phyloP scores from a whole-genome alignment of 2,329 filamentous ascomycete species.

The Thelonectria discophora region DNA sequence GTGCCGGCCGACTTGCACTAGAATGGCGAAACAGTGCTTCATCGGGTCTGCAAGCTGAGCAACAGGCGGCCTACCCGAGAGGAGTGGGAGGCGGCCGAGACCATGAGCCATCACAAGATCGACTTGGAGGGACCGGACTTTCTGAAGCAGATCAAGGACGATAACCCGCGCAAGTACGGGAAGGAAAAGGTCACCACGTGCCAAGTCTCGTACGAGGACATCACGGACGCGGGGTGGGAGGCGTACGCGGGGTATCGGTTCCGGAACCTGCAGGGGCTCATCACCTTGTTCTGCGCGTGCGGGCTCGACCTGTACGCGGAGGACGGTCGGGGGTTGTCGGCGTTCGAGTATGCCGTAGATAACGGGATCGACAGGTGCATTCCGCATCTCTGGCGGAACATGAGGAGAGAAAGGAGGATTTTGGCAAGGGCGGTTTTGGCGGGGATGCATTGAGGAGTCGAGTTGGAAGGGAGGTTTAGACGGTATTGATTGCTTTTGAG shows the following conservation, averaged over 20 bases:
- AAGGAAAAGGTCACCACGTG: background rate
- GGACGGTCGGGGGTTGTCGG: background rate
- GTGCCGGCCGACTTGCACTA: background rate
- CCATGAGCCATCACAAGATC: background rate
- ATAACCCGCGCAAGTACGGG: background rate
- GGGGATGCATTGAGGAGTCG: no score
- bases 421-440: no score
- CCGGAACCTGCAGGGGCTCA: background rate
- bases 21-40: conserved; percentile 8
- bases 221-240: background rate
- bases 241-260: background rate
- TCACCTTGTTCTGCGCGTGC: background rate
- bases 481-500: no score
- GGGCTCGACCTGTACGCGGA: background rate
- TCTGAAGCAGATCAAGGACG: background rate
- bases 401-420: background rate
- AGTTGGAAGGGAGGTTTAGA: no score
- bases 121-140: conserved; percentile 1
- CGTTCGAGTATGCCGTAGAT: background rate
- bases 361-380: background rate
- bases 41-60: background rate
- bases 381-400: background rate
- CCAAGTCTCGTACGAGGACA: background rate
- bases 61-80: background rate
- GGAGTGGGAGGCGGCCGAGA: conserved; percentile 2